Percentiles rank a stretch among this genome's conserved stretches.
phyloP scores from a whole-genome alignment of 176 grass and related monocot genomes.

The Hordeum vulgare region DNA sequence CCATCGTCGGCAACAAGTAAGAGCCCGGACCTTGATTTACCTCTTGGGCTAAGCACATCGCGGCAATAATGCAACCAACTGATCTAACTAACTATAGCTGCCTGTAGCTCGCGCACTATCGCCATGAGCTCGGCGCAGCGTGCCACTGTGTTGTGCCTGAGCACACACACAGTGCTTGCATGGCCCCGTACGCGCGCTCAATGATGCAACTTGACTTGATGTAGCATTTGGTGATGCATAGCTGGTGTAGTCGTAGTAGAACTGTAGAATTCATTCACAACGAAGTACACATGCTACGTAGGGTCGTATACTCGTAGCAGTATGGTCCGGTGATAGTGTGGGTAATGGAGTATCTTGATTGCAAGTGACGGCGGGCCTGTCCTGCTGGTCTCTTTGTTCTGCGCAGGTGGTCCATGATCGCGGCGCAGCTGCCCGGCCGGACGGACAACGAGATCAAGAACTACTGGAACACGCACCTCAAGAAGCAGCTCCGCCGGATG shows the following conservation, averaged over 20 bases:
- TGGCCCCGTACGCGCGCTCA: conserved; percentile 18
- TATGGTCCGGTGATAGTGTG: not conserved
- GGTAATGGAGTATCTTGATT: conserved; percentile 19
- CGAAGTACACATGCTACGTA: not conserved
- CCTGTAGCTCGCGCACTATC: not conserved
- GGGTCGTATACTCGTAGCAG: not conserved
- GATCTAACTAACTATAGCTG: not conserved
- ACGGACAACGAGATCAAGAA: conserved; percentile 99
- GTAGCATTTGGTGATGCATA: not conserved
- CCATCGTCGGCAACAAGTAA: conserved; percentile 98
- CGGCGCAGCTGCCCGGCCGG: conserved; percentile 80
- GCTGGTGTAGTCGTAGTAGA: not conserved
- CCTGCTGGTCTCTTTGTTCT: not conserved
- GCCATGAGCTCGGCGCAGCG: conserved; percentile 5
- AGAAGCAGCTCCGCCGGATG: conserved; percentile 83
- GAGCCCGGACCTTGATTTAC: not conserved
- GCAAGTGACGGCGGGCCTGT: not conserved
- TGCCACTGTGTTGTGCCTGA: conserved; percentile 13
- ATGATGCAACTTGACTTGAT: conserved; percentile 7
- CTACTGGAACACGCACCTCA: conserved; percentile 98
- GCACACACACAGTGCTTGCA: not conserved
- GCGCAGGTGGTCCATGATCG: conserved; percentile 93
- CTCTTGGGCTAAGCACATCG: not conserved
- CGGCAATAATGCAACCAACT: not conserved
- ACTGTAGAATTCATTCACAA: not conserved